Evolutionary conservation across 2,329 filamentous ascomycete genomes (phyloP).

Genomic region (Paecilomyces sp.): DNA sequence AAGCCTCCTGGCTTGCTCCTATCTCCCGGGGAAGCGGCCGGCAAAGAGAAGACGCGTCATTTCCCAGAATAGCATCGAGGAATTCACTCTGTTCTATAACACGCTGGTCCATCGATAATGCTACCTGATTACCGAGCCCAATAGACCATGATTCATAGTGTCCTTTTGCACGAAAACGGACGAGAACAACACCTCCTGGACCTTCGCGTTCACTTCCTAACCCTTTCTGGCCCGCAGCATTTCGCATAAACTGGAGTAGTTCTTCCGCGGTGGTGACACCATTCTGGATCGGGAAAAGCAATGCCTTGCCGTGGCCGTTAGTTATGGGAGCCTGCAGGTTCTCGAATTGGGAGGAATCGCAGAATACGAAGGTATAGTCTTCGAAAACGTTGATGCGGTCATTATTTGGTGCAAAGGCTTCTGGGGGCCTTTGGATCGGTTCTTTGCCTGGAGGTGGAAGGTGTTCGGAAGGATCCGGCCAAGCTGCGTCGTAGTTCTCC

Average conservation of each 20-base stretch:
- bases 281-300: slow-evolving; percentile 56
- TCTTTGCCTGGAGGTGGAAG: slow-evolving; percentile 72
- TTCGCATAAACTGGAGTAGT: slow-evolving; percentile 69
- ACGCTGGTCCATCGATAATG: slow-evolving; percentile 67
- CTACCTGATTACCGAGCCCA: slow-evolving; percentile 61
- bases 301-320: slow-evolving; percentile 73
- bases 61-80: slow-evolving; percentile 77
- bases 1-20: slow-evolving; percentile 23
- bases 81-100: slow-evolving; percentile 88
- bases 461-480: slow-evolving; percentile 67
- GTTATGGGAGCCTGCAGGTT: slow-evolving; percentile 68
- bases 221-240: slow-evolving; percentile 66
- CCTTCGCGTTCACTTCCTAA: slow-evolving; percentile 57
- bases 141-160: slow-evolving; percentile 59
- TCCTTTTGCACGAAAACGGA: slow-evolving; percentile 60
- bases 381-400: slow-evolving; percentile 67
- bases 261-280: slow-evolving; percentile 64
- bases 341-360: slow-evolving; percentile 67
- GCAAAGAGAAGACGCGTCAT: slow-evolving; percentile 66
- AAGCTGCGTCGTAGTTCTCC: slow-evolving; percentile 67
- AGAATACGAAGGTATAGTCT: slow-evolving; percentile 84
- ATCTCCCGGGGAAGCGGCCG: slow-evolving; percentile 54
- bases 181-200: slow-evolving; percentile 65
- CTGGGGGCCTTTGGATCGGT: slow-evolving; percentile 58
- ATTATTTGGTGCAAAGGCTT: slow-evolving; percentile 65